Conservation (phyloP, 148 eudicot genomes). For the Rhododendron mucronatum region DNA sequence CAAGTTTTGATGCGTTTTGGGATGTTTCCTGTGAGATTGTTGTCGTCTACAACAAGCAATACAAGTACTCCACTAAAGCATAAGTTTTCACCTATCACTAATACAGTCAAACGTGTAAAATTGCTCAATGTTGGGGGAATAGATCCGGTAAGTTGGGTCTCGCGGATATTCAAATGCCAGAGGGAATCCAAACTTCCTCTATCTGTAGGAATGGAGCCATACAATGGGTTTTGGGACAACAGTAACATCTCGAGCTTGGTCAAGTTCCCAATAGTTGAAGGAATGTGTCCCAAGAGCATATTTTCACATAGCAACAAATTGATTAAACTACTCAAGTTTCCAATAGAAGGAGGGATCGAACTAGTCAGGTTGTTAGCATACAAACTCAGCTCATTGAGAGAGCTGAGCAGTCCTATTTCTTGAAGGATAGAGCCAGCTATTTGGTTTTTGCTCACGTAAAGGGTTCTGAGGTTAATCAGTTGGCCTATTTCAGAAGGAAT, state of each 20-base stretch:
- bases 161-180: neutral
- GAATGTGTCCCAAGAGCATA: neutral
- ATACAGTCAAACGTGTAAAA: conserved; percentile 19
- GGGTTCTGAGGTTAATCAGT: neutral
- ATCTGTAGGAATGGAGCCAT: conserved; percentile 8
- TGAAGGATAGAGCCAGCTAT: conserved; percentile 36
- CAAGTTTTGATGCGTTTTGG: too few relatives aligned
- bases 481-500: neutral
- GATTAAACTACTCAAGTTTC: neutral
- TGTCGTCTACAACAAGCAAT: too few relatives aligned
- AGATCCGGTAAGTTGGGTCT: conserved; percentile 27
- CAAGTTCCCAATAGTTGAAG: neutral
- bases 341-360: neutral
- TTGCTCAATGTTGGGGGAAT: conserved; percentile 34
- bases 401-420: conserved; percentile 25
- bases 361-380: neutral
- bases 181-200: conserved; percentile 26
- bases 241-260: neutral
- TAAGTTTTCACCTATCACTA: neutral
- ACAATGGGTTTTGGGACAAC: neutral
- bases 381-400: neutral
- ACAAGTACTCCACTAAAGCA: neutral
- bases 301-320: neutral
- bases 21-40: too few relatives aligned
- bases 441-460: conserved; percentile 23